Base-by-base conservation (phyloP, 495 filamentous ascomycete genomes). In the Penicillium coprophilum region DNA sequence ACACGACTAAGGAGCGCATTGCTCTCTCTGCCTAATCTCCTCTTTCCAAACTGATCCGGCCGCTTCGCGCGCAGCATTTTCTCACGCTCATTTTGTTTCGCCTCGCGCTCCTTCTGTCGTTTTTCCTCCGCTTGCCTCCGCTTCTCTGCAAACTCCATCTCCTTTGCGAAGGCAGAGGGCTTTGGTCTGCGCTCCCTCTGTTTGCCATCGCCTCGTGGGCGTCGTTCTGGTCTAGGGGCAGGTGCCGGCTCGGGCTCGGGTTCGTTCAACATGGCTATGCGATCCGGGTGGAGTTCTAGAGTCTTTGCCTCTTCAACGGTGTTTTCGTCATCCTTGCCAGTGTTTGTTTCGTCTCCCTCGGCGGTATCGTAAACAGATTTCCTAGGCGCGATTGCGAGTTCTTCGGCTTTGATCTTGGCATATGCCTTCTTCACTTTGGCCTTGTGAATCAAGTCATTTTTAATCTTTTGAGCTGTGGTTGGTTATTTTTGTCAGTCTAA, bases 391-490 rank as follows among this genome's bases (percentile, higher is more conserved):
- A 63, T 57, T 12, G 67, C 69, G 31, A 71, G 65, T 69, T 84
- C 82, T 53, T 80, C 77, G 40, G 83, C 84, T 68, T 92, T 90
- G 54, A 96, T 74, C 71, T 96, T 98, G 62, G 86, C 88, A 69
- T 96, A 97, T 41, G 89, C 80, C 72, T 96, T 96, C 72, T 92
- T 96, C 46, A 96, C 80, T 72, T 96, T 96, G 62, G 93, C 92
- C 71, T 92, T 95, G 68, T 90, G 83, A 69, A 98, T 96, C 46
- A 98, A 77, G 59, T 89, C 83, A 53, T 86, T 79, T 70, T 97
- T 97, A 64, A 97, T 94, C 72, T 95, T 96, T 76, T 91, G 84
- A 46, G 88, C 93, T 97, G 61, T 56, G 20, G 52, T 60, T 56
- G 46, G 58, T 43, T 27, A 34, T 50, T 50, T 50, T 45, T 50